A percentile compares a stretch with the other conserved stretches of the same genome.
These are phyloP conservation scores for Antitrichia curtipendula DNA, from an alignment of 225 moss, liverwort and hornwort species.

Conservation along the genomic window DNA sequence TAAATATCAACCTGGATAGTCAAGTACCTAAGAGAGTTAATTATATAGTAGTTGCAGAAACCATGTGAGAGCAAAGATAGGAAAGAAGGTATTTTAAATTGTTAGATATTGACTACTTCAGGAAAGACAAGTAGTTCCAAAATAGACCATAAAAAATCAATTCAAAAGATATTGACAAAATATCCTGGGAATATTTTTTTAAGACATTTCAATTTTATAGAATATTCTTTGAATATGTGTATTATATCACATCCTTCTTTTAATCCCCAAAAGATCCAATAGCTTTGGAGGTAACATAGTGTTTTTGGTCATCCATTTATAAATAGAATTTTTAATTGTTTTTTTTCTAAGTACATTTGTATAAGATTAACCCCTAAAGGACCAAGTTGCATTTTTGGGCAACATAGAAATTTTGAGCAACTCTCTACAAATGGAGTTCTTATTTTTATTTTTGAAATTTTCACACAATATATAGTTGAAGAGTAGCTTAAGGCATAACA, in stretches of 20 bases:
- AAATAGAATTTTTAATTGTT: no score
- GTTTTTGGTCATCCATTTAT: no score
- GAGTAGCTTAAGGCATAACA: no score
- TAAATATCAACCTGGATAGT: background rate
- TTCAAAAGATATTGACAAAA: background rate
- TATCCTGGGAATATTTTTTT: rapidly evolving
- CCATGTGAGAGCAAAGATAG: background rate
- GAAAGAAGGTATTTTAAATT: background rate
- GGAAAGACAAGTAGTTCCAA: background rate
- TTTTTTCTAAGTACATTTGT: no score
- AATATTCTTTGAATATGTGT: background rate
- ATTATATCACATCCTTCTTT: background rate
- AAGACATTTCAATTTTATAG: background rate
- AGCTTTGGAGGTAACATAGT: no score
- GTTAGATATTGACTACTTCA: background rate
- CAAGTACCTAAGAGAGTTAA: rapidly evolving
- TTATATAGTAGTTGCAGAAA: rapidly evolving
- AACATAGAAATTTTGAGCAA: no score
- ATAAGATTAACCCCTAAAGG: no score
- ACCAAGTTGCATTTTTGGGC: no score
- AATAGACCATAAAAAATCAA: background rate
- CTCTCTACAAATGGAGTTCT: no score
- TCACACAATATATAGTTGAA: rapidly evolving
- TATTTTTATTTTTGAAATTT: no score
- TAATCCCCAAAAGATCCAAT: no score